phyloP scores from a whole-genome alignment of 805 yeast species.

The Candida khao-thaluensis region DNA sequence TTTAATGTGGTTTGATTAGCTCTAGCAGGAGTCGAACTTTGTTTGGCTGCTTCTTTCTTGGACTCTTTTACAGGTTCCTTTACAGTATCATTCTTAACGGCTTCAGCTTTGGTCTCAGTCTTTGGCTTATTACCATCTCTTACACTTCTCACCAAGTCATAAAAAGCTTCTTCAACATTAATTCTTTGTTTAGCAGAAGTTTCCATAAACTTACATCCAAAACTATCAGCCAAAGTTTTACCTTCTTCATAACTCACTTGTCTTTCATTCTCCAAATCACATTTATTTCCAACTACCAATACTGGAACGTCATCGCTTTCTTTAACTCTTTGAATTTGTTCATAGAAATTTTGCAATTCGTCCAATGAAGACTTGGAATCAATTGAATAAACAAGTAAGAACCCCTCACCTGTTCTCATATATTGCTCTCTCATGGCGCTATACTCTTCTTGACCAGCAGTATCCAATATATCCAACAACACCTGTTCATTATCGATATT shows the following conservation, averaged over 20 bases:
- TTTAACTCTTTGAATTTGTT: constrained; percentile 76
- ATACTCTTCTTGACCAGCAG: constrained; percentile 98
- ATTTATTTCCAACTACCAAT: constrained; percentile 74
- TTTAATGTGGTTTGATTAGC: constrained; percentile 11
- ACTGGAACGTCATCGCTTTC: constrained; percentile 75
- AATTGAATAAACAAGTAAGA: constrained; percentile 82
- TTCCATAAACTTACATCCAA: constrained; percentile 77
- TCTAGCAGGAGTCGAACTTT: constrained; percentile 13
- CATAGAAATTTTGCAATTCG: constrained; percentile 74
- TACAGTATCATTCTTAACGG: constrained; percentile 8
- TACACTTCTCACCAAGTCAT: constrained; percentile 61
- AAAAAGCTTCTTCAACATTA: constrained; percentile 86
- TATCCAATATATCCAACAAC: constrained; percentile 83
- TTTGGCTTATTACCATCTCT: constrained; percentile 23
- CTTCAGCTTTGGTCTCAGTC: background rate
- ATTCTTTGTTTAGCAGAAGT: constrained; percentile 90
- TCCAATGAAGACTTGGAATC: constrained; percentile 84
- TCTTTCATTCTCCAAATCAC: constrained; percentile 73
- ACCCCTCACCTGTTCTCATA: constrained; percentile 96
- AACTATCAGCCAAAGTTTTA: constrained; percentile 55
- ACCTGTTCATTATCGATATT: constrained; percentile 77
- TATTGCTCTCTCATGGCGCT: constrained; percentile 84
- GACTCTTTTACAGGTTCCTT: constrained; percentile 9
- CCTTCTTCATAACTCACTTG: constrained; percentile 73
- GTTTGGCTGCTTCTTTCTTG: constrained; percentile 11